Conservation (phyloP, 441 rosid species). For the Gossypium gossypioides region DNA sequence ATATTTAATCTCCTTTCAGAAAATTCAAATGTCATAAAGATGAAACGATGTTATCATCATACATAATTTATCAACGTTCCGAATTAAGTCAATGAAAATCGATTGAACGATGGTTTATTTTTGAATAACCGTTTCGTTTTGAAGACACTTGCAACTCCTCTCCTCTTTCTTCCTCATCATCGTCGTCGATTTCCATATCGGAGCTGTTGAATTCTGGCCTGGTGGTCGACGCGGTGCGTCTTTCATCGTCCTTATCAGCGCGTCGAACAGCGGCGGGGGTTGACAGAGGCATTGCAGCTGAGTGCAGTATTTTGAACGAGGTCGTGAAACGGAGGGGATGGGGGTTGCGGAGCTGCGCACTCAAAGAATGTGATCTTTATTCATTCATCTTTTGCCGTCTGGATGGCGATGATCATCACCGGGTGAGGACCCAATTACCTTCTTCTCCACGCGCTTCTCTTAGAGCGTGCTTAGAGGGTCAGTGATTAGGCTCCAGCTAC, state of each 20-base stretch:
- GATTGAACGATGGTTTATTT: not conserved
- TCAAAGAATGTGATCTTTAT: not conserved
- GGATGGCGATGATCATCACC: not conserved
- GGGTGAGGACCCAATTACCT: not conserved
- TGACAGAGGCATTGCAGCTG: slow-evolving; percentile 17
- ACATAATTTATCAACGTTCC: not conserved
- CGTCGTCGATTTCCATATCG: slow-evolving; percentile 25
- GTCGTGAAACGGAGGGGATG: not conserved
- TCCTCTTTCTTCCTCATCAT: slow-evolving; percentile 18
- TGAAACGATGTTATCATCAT: not conserved
- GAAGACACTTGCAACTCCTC: slow-evolving; percentile 19
- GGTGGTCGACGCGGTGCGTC: not conserved
- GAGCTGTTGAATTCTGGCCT: slow-evolving; percentile 23
- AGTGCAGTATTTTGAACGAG: not conserved
- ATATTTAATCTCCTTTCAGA: not conserved
- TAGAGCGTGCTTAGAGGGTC: not conserved
- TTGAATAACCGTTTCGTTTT: slow-evolving; percentile 18
- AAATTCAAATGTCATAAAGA: not conserved
- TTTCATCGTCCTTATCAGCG: slow-evolving; percentile 11
- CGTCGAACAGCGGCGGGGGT: slow-evolving; percentile 6
- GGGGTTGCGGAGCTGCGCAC: not conserved
- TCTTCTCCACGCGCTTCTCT: not conserved
- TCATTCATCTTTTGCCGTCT: slow-evolving; percentile 2
- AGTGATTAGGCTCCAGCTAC: not conserved
- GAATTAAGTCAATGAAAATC: not conserved